Base-by-base conservation (phyloP, 164 flowering plant genomes). In the Liriodendron chinense region DNA sequence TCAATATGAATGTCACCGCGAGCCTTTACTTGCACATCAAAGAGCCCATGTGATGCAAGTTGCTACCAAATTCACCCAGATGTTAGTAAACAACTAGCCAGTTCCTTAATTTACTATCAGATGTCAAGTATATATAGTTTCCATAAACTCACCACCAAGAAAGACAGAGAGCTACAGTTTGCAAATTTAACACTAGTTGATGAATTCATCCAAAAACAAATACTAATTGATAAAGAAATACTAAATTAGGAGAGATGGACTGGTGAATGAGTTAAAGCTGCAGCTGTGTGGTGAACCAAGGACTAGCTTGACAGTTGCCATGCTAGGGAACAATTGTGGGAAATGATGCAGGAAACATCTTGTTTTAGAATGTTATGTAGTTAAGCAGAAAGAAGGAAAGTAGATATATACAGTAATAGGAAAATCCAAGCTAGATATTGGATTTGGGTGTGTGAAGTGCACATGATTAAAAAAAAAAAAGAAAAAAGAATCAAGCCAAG, bases 31-130 rank as follows among this genome's bases (percentile, higher is more conserved):
- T 91, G 89, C 49, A 96, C 96, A 75, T 94, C 97, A 73, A 96
- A 92, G 24, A 96, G 77, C 74, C 98, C 99, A 86, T 96, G 99
- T 4, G 99, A 94, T 64, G 99, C 97, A 80, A 94, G 89, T 94
- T 94, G 99, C 98, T 94, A 74, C 75, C 25, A 43, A 22, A 82
- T 77, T 73, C 74, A 83, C 47, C 43, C 26, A 62, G 21, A 59
- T 63, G 68, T 70, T 25, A 63, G 69, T 61, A 9, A 67, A 67
- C 9, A 66, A 3, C 18, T 53, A 53, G 59, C 59, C 59, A 53
- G 18, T 53, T 16, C 18, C 59, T 16, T 53, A 53, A 53, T 13
- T 53, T 53, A 13, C 18, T 16, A 53, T 53, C 18, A 53, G 59
- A 53, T 4, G 59, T 16, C 59, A 10, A 53, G 16, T 10, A 1